Conservation (phyloP, 2,329 filamentous ascomycete species). For the Alternaria triticina region DNA sequence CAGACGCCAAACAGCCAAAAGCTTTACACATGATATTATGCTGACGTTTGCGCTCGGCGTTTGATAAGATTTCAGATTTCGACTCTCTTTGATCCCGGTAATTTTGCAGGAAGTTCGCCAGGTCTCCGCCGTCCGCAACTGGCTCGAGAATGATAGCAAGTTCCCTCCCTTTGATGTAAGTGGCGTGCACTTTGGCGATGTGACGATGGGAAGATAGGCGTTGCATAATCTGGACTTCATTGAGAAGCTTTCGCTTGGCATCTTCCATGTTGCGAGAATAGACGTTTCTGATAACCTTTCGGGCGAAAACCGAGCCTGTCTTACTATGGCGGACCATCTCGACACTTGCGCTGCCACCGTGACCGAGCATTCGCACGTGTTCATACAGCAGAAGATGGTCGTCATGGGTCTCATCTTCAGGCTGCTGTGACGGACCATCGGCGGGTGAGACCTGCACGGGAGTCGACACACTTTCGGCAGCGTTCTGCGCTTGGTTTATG, state of each 20-base stretch:
- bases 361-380: neutral
- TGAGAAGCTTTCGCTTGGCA: neutral
- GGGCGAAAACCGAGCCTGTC: neutral
- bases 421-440: no score
- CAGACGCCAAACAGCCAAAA: conserved; percentile 23
- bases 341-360: neutral
- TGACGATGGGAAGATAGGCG: neutral
- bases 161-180: neutral
- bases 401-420: neutral
- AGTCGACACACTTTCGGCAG: no score
- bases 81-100: neutral
- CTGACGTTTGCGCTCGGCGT: no score
- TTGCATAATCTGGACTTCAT: neutral
- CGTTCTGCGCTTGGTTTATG: no score
- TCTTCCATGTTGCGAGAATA: neutral
- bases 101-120: neutral
- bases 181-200: no score
- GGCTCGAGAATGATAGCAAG: neutral
- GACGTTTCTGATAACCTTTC: neutral
- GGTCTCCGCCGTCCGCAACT: neutral
- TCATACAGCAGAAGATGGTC: neutral
- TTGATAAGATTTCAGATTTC: no score
- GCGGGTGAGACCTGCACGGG: no score
- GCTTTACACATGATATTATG: neutral
- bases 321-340: neutral